A percentile compares a stretch with the other conserved stretches of the same genome.
phyloP scores from a whole-genome alignment of 805 yeast genomes.

The Pichia insulana region DNA sequence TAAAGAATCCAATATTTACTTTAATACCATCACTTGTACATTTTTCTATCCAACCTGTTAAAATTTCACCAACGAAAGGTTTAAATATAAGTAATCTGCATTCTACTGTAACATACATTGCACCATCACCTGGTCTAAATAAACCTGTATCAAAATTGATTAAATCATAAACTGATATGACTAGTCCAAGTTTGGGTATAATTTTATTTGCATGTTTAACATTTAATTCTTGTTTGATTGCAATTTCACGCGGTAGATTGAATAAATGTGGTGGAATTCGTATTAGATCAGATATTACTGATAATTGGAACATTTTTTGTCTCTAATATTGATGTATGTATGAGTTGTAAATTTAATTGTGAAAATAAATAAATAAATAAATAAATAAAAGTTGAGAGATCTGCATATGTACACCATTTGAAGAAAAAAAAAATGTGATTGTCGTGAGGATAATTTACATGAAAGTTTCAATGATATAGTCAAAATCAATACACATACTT shows the following conservation, averaged over 20 bases:
- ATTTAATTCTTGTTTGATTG: slow-evolving; percentile 74
- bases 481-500: no score
- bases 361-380: no score
- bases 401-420: no score
- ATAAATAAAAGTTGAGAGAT: no score
- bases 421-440: no score
- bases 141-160: slow-evolving; percentile 79
- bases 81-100: slow-evolving; percentile 79
- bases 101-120: slow-evolving; percentile 63
- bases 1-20: slow-evolving; percentile 78
- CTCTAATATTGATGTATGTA: not conserved
- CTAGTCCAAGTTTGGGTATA: slow-evolving; percentile 76
- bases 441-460: no score
- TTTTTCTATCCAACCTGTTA: slow-evolving; percentile 88
- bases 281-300: slow-evolving; percentile 74
- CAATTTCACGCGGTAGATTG: slow-evolving; percentile 58
- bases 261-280: slow-evolving; percentile 84
- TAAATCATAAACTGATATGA: slow-evolving; percentile 78
- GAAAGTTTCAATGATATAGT: no score
- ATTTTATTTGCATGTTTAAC: slow-evolving; percentile 81
- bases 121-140: slow-evolving; percentile 91
- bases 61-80: slow-evolving; percentile 89
- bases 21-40: slow-evolving; percentile 84
- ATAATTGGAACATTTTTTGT: slow-evolving; percentile 66
- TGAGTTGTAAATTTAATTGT: no score